phyloP scores from a whole-genome alignment of 495 filamentous ascomycete genomes.

The Penicillium maclennaniae region DNA sequence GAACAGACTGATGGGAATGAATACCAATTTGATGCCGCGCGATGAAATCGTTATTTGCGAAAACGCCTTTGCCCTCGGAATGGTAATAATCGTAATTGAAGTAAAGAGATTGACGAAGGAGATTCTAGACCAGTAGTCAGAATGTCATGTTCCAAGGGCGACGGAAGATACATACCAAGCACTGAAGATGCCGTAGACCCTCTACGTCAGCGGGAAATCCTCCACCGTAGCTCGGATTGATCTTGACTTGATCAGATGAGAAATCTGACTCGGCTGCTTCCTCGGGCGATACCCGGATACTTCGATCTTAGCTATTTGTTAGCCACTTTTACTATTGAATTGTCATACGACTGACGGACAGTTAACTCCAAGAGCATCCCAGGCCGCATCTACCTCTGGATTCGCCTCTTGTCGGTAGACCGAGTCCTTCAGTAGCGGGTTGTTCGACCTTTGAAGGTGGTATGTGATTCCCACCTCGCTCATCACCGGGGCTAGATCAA shows the following conservation, averaged over 20 bases:
- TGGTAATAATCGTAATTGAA: constrained; percentile 58
- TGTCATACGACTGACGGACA: constrained; percentile 27
- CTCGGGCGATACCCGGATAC: constrained; percentile 33
- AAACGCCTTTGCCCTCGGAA: constrained; percentile 40
- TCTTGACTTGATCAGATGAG: constrained; percentile 45
- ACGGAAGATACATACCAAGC: constrained; percentile 33
- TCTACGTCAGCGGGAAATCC: constrained; percentile 53
- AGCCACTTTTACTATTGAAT: background rate
- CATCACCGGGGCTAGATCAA: constrained; percentile 29
- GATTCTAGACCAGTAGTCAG: constrained; percentile 31
- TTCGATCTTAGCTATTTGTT: constrained; percentile 28
- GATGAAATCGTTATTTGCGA: constrained; percentile 48
- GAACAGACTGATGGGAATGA: constrained; percentile 4
- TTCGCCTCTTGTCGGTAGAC: constrained; percentile 48
- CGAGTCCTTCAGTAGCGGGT: constrained; percentile 50
- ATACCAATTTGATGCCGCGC: constrained; percentile 46
- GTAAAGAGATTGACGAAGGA: constrained; percentile 51
- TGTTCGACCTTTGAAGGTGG: constrained; percentile 39
- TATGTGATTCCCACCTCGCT: constrained; percentile 32
- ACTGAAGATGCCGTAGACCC: constrained; percentile 56
- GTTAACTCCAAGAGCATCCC: constrained; percentile 51
- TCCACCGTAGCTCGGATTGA: constrained; percentile 49
- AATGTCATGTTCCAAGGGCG: background rate
- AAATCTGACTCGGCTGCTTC: constrained; percentile 42
- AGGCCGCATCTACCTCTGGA: constrained; percentile 55